Conservation (phyloP, 345 rosid species). For the Euphorbia tirucalli region DNA sequence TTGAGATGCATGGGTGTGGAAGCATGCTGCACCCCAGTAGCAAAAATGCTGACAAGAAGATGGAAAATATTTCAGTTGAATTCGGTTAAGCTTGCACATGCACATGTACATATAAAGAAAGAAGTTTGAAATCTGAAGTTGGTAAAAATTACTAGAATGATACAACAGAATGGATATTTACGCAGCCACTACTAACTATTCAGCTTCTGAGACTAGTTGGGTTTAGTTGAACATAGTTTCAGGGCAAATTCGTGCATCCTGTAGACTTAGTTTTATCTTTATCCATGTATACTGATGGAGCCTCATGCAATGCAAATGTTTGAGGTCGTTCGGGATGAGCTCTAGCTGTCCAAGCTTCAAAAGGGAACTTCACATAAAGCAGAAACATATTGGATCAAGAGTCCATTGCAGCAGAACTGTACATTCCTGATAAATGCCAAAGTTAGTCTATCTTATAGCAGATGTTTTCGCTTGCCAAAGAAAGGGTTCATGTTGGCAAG, state of each 20-base stretch:
- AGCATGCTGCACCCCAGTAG: no score
- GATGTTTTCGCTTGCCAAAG: background rate
- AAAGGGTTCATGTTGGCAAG: background rate
- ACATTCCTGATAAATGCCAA: background rate
- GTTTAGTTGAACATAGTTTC: background rate
- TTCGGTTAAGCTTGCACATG: no score
- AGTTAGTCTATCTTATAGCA: constrained; percentile 10
- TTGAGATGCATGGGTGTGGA: background rate
- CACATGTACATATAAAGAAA: no score
- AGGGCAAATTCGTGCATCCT: background rate
- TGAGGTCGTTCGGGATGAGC: constrained; percentile 1
- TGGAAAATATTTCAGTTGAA: background rate
- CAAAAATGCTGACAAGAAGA: background rate
- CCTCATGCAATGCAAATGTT: background rate
- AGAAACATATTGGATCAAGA: background rate
- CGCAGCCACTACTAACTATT: background rate
- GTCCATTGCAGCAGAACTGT: background rate
- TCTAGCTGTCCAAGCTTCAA: background rate
- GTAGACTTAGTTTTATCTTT: background rate
- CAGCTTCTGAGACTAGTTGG: background rate
- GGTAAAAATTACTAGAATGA: background rate
- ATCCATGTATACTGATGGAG: background rate
- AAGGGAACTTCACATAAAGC: background rate
- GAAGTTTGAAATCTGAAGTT: no score
- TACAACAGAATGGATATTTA: background rate